A percentile compares a stretch with the other conserved stretches of the same genome.
Evolutionary conservation across 2,329 filamentous ascomycete species (phyloP).

Genomic region (Colletotrichum spinosum): DNA sequence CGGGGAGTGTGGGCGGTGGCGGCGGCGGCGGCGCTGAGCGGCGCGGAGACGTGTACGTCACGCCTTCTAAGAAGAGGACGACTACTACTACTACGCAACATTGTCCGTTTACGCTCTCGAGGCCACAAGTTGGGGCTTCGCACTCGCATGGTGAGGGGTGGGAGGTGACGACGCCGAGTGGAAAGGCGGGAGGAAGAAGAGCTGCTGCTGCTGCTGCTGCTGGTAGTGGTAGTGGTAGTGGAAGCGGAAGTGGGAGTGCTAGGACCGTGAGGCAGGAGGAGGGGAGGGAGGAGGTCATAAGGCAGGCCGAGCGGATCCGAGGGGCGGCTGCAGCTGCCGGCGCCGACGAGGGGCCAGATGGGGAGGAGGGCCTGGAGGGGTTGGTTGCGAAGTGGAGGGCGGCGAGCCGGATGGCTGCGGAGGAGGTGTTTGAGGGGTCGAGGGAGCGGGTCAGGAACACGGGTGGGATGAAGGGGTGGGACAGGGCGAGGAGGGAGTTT

Average conservation of each 20-base stretch:
- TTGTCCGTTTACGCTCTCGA: no score
- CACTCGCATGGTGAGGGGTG: no score
- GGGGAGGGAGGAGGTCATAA: slow-evolving; percentile 32
- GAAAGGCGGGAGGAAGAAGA: no score
- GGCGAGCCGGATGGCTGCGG: slow-evolving; percentile 36
- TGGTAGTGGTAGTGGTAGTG: no score
- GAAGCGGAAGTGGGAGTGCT: background rate
- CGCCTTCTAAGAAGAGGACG: no score
- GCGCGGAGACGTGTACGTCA: no score
- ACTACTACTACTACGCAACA: no score
- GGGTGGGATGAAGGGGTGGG: slow-evolving; percentile 30
- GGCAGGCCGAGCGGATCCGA: slow-evolving; percentile 28
- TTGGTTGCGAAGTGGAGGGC: slow-evolving; percentile 37
- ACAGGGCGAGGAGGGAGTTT: slow-evolving; percentile 39
- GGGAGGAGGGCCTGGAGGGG: slow-evolving; percentile 17
- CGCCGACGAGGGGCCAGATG: slow-evolving; percentile 12
- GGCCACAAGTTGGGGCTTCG: no score
- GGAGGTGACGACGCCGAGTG: no score
- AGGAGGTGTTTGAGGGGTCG: slow-evolving; percentile 35
- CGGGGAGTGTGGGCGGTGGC: no score
- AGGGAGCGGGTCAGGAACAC: slow-evolving; percentile 24
- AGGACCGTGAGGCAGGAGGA: slow-evolving; percentile 18
- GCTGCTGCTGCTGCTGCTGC: no score
- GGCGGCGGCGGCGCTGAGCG: no score
- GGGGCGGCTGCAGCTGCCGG: background rate